These are phyloP conservation scores for Choiromyces venosus DNA, from an alignment of 495 filamentous ascomycete species.

Conservation along the genomic window DNA sequence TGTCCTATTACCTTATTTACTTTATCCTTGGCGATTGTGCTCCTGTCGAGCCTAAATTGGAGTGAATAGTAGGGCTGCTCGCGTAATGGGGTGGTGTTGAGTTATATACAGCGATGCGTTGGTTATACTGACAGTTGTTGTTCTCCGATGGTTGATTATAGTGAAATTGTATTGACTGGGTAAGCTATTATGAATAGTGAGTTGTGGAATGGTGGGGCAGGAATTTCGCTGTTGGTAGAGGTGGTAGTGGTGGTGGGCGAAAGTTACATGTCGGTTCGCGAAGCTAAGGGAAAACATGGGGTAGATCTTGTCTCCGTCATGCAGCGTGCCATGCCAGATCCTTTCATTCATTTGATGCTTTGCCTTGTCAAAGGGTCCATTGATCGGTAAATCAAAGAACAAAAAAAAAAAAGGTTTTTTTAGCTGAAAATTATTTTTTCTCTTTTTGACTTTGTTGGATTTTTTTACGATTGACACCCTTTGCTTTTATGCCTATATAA, in stretches of 20 bases:
- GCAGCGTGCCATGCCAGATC: background rate
- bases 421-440: background rate
- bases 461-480: background rate
- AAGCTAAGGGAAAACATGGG: background rate
- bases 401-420: background rate
- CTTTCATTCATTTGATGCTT: background rate
- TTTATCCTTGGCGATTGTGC: background rate
- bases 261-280: background rate
- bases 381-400: background rate
- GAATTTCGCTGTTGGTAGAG: background rate
- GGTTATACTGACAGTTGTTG: background rate
- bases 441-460: background rate
- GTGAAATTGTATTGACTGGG: background rate
- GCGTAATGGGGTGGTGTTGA: background rate
- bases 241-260: background rate
- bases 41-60: background rate
- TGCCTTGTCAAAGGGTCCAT: background rate
- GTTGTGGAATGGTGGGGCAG: background rate
- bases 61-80: background rate
- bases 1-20: background rate
- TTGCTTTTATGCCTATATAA: background rate
- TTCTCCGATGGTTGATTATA: background rate
- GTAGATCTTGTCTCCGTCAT: constrained; percentile 1
- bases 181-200: background rate
- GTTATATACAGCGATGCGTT: constrained; percentile 1